Evolutionary conservation across 345 rosid genomes (phyloP), one percentile per base, ranked within the genome.

Genomic region (Bruguiera sexangula): DNA sequence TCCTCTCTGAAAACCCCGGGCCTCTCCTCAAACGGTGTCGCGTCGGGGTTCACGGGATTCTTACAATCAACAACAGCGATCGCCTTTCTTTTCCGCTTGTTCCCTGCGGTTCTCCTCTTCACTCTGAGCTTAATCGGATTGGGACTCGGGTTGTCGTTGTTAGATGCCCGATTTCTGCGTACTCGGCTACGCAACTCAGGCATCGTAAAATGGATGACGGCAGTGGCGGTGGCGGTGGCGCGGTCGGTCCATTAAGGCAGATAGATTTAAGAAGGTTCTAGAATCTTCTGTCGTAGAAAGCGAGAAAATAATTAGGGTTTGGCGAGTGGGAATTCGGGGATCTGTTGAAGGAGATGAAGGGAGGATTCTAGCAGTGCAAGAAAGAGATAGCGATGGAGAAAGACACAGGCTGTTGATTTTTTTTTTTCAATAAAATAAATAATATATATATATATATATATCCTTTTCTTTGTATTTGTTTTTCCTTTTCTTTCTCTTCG

Each of bases 151-250:
- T 74, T 77, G 59, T 66, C 77, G 53, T 75, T 70, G 24, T 51
- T 7, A 7, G 67, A 18, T 5, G 73, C 71, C 73, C 78, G 82
- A 73, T 79, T 77, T 77, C 82, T 74, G 82, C 80, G 79, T 65
- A 80, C 72, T 60, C 72, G 71, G 79, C 76, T 71, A 75, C 83
- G 79, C 85, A 86, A 86, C 73, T 82, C 81, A 82, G 82, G 88
- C 87, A 83, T 83, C 65, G 53, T 74, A 74, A 62, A 71, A 20
- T 2, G 55, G 60, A 34, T 15, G 69, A 21, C 15, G 59, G 53
- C 18, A 26, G 30, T 2, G 66, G 21, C 30, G 52, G 57, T 19
- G 36, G 39, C 18, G 67, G 53, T 8, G 59, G 48, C 8, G 59
- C 24, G 15, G 61, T 60, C 43, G 67, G 73, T 69, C 82, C 76